These are phyloP conservation scores for Mycocentrospora acerina DNA, from an alignment of 2,329 filamentous ascomycete genomes.

Conservation along the genomic window DNA sequence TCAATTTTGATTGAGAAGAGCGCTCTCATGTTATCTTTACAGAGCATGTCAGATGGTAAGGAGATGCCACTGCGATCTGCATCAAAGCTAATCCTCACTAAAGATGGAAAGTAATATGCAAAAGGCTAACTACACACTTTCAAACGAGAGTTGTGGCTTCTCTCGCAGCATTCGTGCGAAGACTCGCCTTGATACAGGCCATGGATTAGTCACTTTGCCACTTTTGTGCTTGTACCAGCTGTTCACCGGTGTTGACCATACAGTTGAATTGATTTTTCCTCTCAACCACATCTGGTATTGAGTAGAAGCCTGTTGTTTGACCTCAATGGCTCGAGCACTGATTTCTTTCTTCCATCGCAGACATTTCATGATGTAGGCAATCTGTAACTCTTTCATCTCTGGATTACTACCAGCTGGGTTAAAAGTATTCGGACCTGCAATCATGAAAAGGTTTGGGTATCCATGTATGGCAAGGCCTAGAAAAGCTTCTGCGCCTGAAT, in stretches of 20 bases:
- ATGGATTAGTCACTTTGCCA: background rate
- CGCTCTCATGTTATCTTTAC: too few relatives aligned
- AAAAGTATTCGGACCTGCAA: conserved; percentile 3
- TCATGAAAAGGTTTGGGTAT: conserved; percentile 1
- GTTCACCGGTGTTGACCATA: background rate
- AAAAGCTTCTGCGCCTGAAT: conserved; percentile 1
- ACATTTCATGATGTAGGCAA: background rate
- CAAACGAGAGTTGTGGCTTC: background rate
- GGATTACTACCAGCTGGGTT: conserved; percentile 2
- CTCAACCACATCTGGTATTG: conserved; percentile 1
- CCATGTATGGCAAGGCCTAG: conserved; percentile 1
- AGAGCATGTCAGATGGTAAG: too few relatives aligned
- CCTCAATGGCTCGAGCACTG: background rate
- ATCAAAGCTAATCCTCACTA: too few relatives aligned
- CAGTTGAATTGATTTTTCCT: background rate
- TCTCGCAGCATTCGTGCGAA: conserved; percentile 1
- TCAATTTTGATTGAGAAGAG: too few relatives aligned
- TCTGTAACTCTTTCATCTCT: conserved; percentile 3
- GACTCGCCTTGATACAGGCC: background rate
- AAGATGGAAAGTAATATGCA: too few relatives aligned
- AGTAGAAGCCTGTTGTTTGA: background rate
- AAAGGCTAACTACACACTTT: background rate
- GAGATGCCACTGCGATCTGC: too few relatives aligned
- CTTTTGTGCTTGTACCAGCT: conserved; percentile 1
- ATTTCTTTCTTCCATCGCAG: background rate